Evolutionary conservation across 2,329 filamentous ascomycete species (phyloP), one percentile per base, ranked within the genome.

Genomic region (Botrytis pseudocinerea): DNA sequence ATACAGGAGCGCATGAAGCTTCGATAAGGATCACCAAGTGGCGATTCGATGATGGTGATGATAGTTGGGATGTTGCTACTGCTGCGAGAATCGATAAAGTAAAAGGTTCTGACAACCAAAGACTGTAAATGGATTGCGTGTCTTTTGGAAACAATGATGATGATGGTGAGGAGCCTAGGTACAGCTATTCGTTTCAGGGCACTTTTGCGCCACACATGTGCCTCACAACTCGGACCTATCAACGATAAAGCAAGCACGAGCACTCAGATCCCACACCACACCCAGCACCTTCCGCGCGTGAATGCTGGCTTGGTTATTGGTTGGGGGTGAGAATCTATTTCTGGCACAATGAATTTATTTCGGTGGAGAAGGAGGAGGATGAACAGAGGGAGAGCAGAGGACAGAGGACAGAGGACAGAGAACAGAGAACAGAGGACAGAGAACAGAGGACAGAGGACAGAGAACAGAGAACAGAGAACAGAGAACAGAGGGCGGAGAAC

Each of bases 1-100:
- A 62, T 72, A 60, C 73, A 72, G 75, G 72, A 75, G 78, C 77
- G 77, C 80, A 81, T 81, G 74, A 81, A 81, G 77, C 44, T 77
- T 74, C 71, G 72, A 60, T 46, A 68, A 72, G 68, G 74, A 59
- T 76, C 76, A 78, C 75, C 76, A 78, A 77, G 73, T 48, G 62
- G 42, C 72, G 68, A 74, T 61, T 66, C 60, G 73, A 68, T 73
- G 70, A 64, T 38, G 22, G 32, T 22, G 5, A n/a, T 28, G 5
- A 28, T 54, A 57, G 28, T 18, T 54, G 40, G 40, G 62, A 32
- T 62, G 42, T 9, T 38, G 6, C 54, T 70, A 62, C 59, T 48
- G 20, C 61, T 54, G 35, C n/a, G 28, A 44, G 44, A 28, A 22
- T 42, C 5, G 42, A 61, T 32, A 22, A 22, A 14, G n/a, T n/a